Base-by-base conservation (phyloP, 306 rosid genomes). In the Dryas alaskensis region DNA sequence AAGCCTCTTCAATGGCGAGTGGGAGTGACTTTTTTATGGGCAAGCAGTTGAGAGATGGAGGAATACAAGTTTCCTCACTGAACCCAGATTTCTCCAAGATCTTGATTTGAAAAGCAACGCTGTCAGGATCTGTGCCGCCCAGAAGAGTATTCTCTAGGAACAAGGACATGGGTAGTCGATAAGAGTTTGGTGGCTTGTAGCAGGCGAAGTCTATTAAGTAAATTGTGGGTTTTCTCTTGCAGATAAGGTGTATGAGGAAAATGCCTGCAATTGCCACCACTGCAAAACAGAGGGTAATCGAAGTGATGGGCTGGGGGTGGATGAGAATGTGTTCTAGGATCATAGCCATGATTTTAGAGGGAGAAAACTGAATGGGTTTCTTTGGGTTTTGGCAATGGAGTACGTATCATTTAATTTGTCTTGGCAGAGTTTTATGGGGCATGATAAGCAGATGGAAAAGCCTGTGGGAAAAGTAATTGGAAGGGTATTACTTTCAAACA, bases 1-100 rank as follows among this genome's bases (percentile, higher is more conserved):
- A 83, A 42, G 62, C 88, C 67, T 89, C 93, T 64, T 89, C 87
- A 42, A 79, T 65, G 55, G 91, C 87, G 43, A 70, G 63, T 12
- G 47, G 10, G 54, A 86, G 69, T 16, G 84, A 58, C 45, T 69
- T 81, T n/a, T 5, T 31, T 62, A 67, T 85, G 3, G 89, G 86
- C 11, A 84, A 45, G 66, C 78, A 71, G 67, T 81, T 67, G n/a
- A 82, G 79, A 39, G 83, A 80, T 13, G 81, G 77, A 50, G 91
- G 80, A 27, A 79, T 69, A 25, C 82, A 61, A 19, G 91, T 89
- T 68, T 80, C 59, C 62, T 86, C 91, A 25, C 93, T 84, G 70
- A 77, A 89, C 67, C 93, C 91, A 19, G 86, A 84, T 68, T 84
- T 85, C 65, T 84, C 80, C 37, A 76, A 58, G 85, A 89, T 86